Conservation (phyloP, 1,284 basidiomycete species). For the Melampsora americana region DNA sequence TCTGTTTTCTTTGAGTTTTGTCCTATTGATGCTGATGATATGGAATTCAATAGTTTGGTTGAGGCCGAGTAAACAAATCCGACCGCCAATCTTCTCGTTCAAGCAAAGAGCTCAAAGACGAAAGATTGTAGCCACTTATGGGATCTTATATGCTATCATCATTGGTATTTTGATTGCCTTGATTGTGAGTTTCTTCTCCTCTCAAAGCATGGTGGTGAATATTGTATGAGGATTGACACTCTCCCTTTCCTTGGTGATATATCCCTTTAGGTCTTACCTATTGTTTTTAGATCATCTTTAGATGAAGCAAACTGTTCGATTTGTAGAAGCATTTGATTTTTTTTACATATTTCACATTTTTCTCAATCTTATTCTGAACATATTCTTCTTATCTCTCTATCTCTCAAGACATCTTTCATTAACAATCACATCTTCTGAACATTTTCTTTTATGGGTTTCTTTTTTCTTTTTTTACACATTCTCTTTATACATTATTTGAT, state of each 20-base stretch:
- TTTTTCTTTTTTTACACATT: not conserved
- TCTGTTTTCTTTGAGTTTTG: constrained; percentile 47
- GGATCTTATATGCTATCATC: constrained; percentile 35
- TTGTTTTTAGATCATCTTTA: constrained; percentile 37
- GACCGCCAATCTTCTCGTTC: constrained; percentile 84
- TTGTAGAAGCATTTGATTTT: constrained; percentile 40
- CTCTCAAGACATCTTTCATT: not conserved
- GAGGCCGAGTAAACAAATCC: constrained; percentile 82
- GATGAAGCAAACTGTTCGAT: constrained; percentile 38
- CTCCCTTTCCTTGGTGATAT: not conserved
- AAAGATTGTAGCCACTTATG: constrained; percentile 60
- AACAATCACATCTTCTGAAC: not conserved
- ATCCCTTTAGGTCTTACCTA: constrained; percentile 15
- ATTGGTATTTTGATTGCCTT: constrained; percentile 39
- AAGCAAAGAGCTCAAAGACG: constrained; percentile 81
- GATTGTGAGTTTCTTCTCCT: constrained; percentile 15
- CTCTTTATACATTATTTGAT: not conserved
- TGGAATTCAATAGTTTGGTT: constrained; percentile 65
- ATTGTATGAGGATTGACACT: not conserved
- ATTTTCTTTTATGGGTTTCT: too few species aligned
- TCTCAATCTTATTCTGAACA: not conserved
- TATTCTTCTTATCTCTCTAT: not conserved
- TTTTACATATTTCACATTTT: not conserved
- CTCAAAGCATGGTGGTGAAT: not conserved
- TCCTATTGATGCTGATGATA: constrained; percentile 49